Evolutionary conservation across 2,329 filamentous ascomycete species (phyloP).

Genomic region (Epichloe glyceriae): DNA sequence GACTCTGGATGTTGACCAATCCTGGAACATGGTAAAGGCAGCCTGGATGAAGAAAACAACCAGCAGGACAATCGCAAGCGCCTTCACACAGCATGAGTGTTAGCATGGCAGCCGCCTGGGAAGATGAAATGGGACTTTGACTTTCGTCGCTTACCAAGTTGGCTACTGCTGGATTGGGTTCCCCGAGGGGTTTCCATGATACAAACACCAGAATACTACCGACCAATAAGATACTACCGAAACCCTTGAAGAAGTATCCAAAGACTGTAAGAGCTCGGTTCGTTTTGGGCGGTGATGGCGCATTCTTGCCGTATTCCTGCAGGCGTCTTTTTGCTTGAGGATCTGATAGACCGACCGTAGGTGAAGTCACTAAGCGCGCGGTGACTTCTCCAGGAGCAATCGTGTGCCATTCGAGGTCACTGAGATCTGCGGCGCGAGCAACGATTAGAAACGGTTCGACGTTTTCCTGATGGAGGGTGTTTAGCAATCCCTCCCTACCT

Average conservation of each 20-base stretch:
- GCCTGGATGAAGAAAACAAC: conserved; percentile 59
- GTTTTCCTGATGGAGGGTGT: no score
- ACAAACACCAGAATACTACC: conserved; percentile 62
- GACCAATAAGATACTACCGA: conserved; percentile 56
- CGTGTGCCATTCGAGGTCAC: conserved; percentile 55
- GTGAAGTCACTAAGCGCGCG: conserved; percentile 43
- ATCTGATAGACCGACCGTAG: conserved; percentile 43
- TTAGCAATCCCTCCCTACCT: conserved; percentile 18
- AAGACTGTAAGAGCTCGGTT: conserved; percentile 43
- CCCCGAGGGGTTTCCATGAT: conserved; percentile 61
- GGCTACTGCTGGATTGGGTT: conserved; percentile 50
- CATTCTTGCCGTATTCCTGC: conserved; percentile 52
- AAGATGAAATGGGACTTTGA: background rate
- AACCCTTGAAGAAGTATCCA: conserved; percentile 66
- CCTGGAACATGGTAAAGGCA: conserved; percentile 56
- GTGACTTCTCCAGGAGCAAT: conserved; percentile 45
- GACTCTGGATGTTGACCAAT: conserved; percentile 63
- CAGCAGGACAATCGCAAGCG: conserved; percentile 59
- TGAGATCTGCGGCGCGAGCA: conserved; percentile 33
- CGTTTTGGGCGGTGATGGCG: conserved; percentile 51
- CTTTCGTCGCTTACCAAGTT: conserved; percentile 32
- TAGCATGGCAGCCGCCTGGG: background rate
- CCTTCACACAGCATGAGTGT: conserved; percentile 17
- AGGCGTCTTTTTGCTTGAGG: conserved; percentile 42
- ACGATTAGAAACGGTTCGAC: background rate